phyloP scores from a whole-genome alignment of 2,329 filamentous ascomycete genomes.

The Mollisia scopiformis region DNA sequence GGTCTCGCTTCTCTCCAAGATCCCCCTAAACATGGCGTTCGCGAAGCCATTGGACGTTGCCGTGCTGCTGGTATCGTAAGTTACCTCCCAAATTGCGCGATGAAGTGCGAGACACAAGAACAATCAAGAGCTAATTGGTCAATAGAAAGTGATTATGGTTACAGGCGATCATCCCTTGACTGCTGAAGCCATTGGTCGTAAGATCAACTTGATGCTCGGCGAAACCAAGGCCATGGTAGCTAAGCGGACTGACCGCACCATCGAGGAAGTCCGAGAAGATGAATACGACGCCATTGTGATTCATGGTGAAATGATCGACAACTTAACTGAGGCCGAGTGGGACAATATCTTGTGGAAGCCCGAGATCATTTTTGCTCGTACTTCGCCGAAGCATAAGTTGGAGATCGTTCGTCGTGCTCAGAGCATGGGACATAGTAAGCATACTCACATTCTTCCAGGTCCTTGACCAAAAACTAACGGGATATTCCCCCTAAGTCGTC shows the following conservation, averaged over 20 bases:
- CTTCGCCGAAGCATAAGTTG: conserved; percentile 46
- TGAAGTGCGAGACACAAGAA: no score
- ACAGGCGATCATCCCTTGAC: conserved; percentile 72
- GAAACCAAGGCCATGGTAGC: conserved; percentile 41
- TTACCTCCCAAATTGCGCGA: no score
- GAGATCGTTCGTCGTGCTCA: conserved; percentile 46
- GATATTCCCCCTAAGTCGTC: conserved; percentile 31
- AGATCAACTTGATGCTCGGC: conserved; percentile 52
- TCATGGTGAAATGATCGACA: conserved; percentile 25
- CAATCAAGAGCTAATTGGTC: no score
- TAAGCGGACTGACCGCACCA: conserved; percentile 16
- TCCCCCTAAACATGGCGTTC: conserved; percentile 69
- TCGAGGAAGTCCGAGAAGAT: conserved; percentile 36
- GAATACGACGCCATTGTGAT: conserved; percentile 17
- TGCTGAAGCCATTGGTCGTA: conserved; percentile 66
- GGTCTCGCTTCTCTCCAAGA: conserved; percentile 56
- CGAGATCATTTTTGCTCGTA: conserved; percentile 51
- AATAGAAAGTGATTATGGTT: conserved; percentile 63
- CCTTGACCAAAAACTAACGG: background rate
- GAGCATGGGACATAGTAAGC: conserved; percentile 29
- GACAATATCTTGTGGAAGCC: conserved; percentile 50
- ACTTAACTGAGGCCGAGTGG: conserved; percentile 43
- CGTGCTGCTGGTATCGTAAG: conserved; percentile 63
- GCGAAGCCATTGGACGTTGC: conserved; percentile 60
- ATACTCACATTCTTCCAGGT: no score